Conservation (phyloP, 129 eudicot species). For the Pseudognaphalium luteoalbum region DNA sequence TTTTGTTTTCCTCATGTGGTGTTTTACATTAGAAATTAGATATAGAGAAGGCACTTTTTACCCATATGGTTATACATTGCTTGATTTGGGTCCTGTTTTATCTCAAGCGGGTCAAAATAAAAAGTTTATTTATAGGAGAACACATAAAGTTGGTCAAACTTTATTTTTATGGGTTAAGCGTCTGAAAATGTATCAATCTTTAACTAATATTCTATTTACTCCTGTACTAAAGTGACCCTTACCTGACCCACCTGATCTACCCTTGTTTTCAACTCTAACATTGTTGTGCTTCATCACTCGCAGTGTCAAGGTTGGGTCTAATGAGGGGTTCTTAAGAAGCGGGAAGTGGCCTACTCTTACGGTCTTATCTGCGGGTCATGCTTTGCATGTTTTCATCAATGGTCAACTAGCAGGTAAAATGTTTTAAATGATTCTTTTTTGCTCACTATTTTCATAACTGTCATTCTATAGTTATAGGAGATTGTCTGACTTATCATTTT, state of each 20-base stretch:
- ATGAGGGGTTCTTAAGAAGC: slow-evolving; percentile 70
- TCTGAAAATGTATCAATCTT: neutral
- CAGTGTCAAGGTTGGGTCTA: slow-evolving; percentile 61
- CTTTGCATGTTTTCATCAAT: slow-evolving; percentile 83
- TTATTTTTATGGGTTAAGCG: neutral
- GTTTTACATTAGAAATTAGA: neutral
- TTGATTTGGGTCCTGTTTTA: neutral
- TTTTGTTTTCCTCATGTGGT: neutral
- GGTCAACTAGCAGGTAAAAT: slow-evolving; percentile 68
- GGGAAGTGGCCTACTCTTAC: slow-evolving; percentile 70
- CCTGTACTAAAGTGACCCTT: neutral
- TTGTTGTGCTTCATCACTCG: neutral
- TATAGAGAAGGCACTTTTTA: neutral
- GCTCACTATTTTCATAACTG: neutral
- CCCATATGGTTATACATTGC: slow-evolving; percentile 1
- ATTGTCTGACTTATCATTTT: too few species aligned
- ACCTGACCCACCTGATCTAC: neutral
- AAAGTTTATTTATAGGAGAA: neutral
- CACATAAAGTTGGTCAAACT: neutral
- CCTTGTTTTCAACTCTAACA: too few species aligned
- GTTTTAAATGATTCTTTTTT: neutral
- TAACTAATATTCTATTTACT: too few species aligned
- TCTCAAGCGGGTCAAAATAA: neutral
- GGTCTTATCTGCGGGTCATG: slow-evolving; percentile 84
- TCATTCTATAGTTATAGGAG: too few species aligned